Base-by-base conservation (phyloP, 2,329 filamentous ascomycete species). In the Cercospora janseana region DNA sequence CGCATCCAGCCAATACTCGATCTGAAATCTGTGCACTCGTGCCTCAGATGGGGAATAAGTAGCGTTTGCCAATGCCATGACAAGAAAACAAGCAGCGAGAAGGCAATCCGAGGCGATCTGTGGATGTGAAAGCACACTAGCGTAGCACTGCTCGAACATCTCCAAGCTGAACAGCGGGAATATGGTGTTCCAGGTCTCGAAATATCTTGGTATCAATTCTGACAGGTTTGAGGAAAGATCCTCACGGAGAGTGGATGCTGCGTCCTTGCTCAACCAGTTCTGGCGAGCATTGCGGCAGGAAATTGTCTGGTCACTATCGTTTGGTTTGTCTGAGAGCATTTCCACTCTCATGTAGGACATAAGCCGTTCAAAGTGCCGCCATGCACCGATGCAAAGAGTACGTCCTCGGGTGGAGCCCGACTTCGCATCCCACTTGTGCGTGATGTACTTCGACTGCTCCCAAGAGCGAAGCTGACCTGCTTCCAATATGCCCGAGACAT, bases 121-220 rank as follows among this genome's bases (percentile, higher is more conserved):
- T 7, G 46, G 54, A 20, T 51, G 32, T 3, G 18, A 16, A 23
- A 51, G 28, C 42, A 53, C 34, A 1, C 20, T 27, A 18, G 23
- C 32, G 24, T 47, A 50, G 20, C 42, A 37, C 18, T 16, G 26
- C 4, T 32, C 40, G 16, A 56, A 53, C 1, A 13, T 10, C 4
- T 24, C 21, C 8, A 44, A 27, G 35, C 53, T 47, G 3, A 51
- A 12, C 7, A 56, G 24, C 3, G 35, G 35, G 13, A 48, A 48
- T 6, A 53, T 34, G 1, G 46, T 53, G 27, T 53, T 28, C 34
- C 48, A 56, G 28, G 54, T 53, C 1, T 53, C 38, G 20, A 53
- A 52, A 32, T 53, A 56, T 21, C 50, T 24, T 16, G 32, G 24
- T n/a, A 51, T 35, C 18, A 56, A 32, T 20, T 48, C 54, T 15